Evolutionary conservation across 1,139 yeast species (phyloP).

Genomic region (Magnusiomyces ingens): DNA sequence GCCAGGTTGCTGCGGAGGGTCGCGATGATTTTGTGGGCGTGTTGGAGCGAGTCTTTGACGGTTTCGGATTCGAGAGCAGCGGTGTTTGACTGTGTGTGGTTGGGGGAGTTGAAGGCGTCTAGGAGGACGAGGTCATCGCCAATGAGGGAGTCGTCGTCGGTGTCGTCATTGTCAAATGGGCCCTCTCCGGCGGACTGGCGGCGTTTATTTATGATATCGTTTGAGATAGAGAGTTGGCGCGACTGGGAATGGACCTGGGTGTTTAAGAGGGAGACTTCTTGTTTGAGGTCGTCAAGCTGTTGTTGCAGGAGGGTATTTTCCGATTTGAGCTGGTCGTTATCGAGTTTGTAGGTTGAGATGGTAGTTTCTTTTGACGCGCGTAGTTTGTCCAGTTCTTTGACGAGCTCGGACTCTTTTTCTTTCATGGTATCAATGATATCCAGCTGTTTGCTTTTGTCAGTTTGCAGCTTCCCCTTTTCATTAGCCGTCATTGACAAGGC

Average conservation of each 20-base stretch:
- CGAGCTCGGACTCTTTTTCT: slow-evolving; percentile 27
- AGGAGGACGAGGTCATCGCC: not conserved
- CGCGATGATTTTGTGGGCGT: slow-evolving; percentile 46
- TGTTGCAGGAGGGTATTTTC: slow-evolving; percentile 24
- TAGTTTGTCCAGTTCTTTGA: slow-evolving; percentile 24
- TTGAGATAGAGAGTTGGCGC: not conserved
- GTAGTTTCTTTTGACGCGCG: slow-evolving; percentile 24
- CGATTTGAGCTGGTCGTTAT: slow-evolving; percentile 21
- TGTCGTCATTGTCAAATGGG: not conserved
- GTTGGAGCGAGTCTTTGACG: slow-evolving; percentile 55
- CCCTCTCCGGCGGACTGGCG: not conserved
- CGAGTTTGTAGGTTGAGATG: slow-evolving; percentile 18
- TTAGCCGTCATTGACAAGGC: slow-evolving; percentile 25
- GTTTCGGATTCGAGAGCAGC: slow-evolving; percentile 61
- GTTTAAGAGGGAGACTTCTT: slow-evolving; percentile 26
- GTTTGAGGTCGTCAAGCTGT: slow-evolving; percentile 16
- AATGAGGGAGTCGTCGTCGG: not conserved
- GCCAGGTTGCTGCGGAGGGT: slow-evolving; percentile 27
- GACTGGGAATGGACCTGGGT: slow-evolving; percentile 27
- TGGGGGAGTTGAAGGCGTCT: slow-evolving; percentile 18
- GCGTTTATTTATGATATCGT: not conserved
- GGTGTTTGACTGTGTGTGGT: slow-evolving; percentile 38
- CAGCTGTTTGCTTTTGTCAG: slow-evolving; percentile 26
- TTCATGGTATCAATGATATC: slow-evolving; percentile 30
- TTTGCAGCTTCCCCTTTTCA: slow-evolving; percentile 25